Evolutionary conservation across 306 rosid genomes (phyloP), one percentile per base, ranked within the genome.

Genomic region (Fragaria vesca): DNA sequence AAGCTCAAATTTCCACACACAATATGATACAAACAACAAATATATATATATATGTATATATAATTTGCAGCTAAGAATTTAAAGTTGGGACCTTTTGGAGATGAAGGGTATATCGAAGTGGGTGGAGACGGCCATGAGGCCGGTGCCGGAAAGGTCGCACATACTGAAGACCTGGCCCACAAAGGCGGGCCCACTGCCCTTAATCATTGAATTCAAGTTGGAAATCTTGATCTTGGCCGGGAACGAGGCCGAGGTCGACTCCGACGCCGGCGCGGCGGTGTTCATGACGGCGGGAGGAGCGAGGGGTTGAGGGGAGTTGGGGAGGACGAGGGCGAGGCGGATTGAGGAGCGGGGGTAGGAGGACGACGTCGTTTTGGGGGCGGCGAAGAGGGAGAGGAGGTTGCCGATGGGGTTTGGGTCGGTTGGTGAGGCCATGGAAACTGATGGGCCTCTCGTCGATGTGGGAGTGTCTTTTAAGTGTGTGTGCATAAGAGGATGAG

Each of bases 91-190:
- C 99, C 99, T 96, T 76, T 90, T 81, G 26, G 98, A 88, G 66
- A 93, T 85, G 77, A 96, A 93, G 28, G 99, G 99, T 21, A 96
- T 86, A 72, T 93, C 94, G 34, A 93, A 91, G 74, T 96, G 97
- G 68, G 97, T 87, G 2, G 99, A 90, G 79, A 93, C 98, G 30
- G 99, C 98, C 98, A 96, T 93, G 71, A 96, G 93, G 32, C 99
- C 99, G 3, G 98, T 91, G 43, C 99, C 99, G 3, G 99, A 96
- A 74, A 96, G 98, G 86, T 96, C 98, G 68, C 99, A 93, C 97
- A 93, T 93, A 48, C 98, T 91, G 90, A 96, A 93, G 16, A 96
- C 99, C 89, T 96, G 98, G 32, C 98, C 99, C 12, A 96, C 99
- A 77, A 96, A 96, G 48, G 98, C 99, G 4, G 99, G 99, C 28